Conservation (phyloP, 2,329 filamentous ascomycete genomes). For the Fusarium nurragi region DNA sequence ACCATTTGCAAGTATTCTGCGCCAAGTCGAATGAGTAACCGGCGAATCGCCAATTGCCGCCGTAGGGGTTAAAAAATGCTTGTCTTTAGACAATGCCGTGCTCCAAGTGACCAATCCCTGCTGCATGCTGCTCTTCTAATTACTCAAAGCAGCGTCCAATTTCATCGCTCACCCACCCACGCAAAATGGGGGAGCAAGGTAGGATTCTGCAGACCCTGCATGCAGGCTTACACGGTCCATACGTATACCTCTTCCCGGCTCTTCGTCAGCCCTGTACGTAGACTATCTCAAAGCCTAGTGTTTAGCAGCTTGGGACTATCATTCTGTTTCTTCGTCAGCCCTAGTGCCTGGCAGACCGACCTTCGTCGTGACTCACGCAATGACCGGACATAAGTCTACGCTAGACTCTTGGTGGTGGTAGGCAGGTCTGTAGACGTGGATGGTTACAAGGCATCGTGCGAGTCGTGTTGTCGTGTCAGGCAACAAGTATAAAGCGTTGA, state of each 20-base stretch:
- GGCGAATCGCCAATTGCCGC: neutral
- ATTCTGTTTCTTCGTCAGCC: slow-evolving; percentile 6
- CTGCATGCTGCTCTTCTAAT: neutral
- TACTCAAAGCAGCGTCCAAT: neutral
- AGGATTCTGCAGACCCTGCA: neutral
- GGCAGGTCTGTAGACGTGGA: neutral
- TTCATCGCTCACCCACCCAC: neutral
- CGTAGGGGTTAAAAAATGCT: neutral
- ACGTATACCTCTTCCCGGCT: neutral
- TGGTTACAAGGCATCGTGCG: neutral
- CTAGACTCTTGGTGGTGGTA: slow-evolving; percentile 1
- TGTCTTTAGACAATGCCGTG: neutral
- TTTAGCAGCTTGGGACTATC: neutral
- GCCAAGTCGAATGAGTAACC: neutral
- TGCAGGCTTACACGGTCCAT: slow-evolving; percentile 10
- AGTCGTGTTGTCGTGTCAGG: neutral
- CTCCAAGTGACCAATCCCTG: slow-evolving; percentile 2
- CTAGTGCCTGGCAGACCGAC: slow-evolving; percentile 2
- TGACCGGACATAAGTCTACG: slow-evolving; percentile 14
- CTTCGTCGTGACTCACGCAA: slow-evolving; percentile 44
- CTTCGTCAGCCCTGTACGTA: slow-evolving; percentile 34
- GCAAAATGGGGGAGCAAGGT: neutral
- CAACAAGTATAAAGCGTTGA: slow-evolving; percentile 37
- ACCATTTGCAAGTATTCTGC: neutral
- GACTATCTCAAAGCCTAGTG: neutral